Evolutionary conservation across 2,329 filamentous ascomycete species (phyloP), one percentile per base, ranked within the genome.

Genomic region (Plectosphaerella sp.): DNA sequence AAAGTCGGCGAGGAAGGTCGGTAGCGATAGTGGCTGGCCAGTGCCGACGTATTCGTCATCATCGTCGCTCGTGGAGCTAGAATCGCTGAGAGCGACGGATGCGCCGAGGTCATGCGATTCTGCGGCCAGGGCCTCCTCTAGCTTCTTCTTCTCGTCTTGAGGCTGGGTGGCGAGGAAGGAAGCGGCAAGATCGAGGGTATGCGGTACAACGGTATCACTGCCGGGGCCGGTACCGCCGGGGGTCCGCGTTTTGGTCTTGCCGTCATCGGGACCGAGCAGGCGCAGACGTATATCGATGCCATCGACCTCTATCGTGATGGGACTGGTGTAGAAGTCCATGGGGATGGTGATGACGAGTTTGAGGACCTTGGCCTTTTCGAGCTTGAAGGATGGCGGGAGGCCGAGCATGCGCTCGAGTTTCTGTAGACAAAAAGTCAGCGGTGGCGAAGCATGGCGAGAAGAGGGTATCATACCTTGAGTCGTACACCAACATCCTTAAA

Each of bases 401-500:
- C 87, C 82, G 5, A 96, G 76, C 18, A 93, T 70, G 47, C 80
- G 78, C 55, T 90, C 80, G 52, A 96, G 79, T 83, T 93, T 94
- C 90, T 96, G 58, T 54, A n/a, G n/a, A 28, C 41, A 25, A 22
- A 28, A 25, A 48, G 56, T 60, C 33, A 67, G 56, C 46, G 58
- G 36, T 35, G 16, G 28, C 28, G 28, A 48, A 5, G 37, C 10
- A 25, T 18, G 47, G 24, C 36, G 28, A 12, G 45, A 4, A 22
- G 7, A 28, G 28, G 9, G 12, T n/a, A 22, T n/a, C 76, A 61
- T 75, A 89, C 91, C 77, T 90, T 82, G 54, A 92, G 72, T 65
- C 86, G 88, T 57, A 97, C 74, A 2, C 88, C 90, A 53, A 97
- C 87, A 77, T 97, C 88, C 60, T 87, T 84, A 60, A 97, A 86